Base-by-base conservation (phyloP, 768 basidiomycete species). In the Trichaptum fuscoviolaceum region DNA sequence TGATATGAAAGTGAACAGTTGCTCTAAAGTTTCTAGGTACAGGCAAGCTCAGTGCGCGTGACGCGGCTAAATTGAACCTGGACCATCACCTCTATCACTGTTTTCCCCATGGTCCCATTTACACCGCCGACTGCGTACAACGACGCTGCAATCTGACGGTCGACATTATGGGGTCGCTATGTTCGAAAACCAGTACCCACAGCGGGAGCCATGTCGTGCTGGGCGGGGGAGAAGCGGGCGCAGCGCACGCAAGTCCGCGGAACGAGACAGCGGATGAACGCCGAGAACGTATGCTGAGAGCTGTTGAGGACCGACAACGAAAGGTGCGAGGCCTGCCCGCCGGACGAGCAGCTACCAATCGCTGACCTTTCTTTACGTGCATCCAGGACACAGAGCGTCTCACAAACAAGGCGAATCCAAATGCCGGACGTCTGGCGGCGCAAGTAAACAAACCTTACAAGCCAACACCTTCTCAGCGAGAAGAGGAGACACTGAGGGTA, bases 131-230 rank as follows among this genome's bases (percentile, higher is more conserved):
- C 12, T 3, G 42, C 42, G 42, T 20, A 52, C 20, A 12, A 52
- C 42, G 42, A 12, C 42, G 42, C 42, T 20, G 42, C 42, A 52
- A 52, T 52, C 15, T 52, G 42, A 52, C 42, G 10, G 20, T 66
- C 26, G 64, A 24, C 65, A 20, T 67, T 25, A 87, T 88, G 87
- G 87, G 86, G 68, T 84, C 83, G 67, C 76, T 85, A 59, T 87
- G 85, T 71, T 87, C 87, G 34, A 87, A 84, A 74, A 73, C 78
- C 35, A 75, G 75, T 62, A 69, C 73, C 52, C 77, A 83, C 66
- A 78, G 81, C 4, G 72, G 70, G 67, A 77, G 83, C 64, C 83
- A 84, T 62, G 84, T 86, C 18, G 80, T 87, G 24, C 77, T 87
- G 64, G 78, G 81, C 18, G 76, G 80, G 65, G 65, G 76, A 65